Evolutionary conservation across 768 basidiomycete genomes (phyloP).

Genomic region (Mycena albidolilacea): DNA sequence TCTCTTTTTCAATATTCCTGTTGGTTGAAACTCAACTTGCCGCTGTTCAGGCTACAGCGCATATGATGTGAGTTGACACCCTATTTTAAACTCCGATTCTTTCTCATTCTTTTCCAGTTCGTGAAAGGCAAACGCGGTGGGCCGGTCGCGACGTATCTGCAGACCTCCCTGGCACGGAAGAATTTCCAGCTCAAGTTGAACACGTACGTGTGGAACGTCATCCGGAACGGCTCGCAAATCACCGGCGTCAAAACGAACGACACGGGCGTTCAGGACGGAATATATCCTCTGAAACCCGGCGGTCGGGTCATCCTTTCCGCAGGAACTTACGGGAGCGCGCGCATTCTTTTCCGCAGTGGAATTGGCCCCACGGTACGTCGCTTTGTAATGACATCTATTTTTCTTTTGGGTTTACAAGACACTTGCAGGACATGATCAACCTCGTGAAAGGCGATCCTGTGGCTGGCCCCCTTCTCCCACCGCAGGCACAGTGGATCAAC

Average conservation of each 20-base stretch:
- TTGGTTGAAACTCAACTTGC: background rate
- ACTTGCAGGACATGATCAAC: conserved; percentile 49
- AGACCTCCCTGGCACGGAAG: conserved; percentile 51
- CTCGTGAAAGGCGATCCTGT: conserved; percentile 50
- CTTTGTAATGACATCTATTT: background rate
- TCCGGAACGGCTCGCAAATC: conserved; percentile 58
- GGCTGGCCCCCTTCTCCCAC: conserved; percentile 52
- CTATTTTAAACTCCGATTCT: background rate
- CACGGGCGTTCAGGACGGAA: conserved; percentile 53
- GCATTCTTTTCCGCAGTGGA: conserved; percentile 58
- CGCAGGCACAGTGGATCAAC: conserved; percentile 54
- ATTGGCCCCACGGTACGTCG: conserved; percentile 54
- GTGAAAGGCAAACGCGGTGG: conserved; percentile 55
- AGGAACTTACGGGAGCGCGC: conserved; percentile 57
- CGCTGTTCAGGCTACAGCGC: conserved; percentile 28
- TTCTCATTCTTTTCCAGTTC: conserved; percentile 21
- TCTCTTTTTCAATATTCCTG: background rate
- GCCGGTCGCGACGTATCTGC: conserved; percentile 59
- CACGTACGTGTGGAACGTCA: conserved; percentile 53
- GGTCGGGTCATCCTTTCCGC: conserved; percentile 46
- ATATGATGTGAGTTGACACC: conserved; percentile 31
- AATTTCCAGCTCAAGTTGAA: conserved; percentile 56
- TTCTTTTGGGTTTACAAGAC: background rate
- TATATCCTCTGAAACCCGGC: conserved; percentile 53
- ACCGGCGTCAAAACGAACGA: conserved; percentile 58